phyloP scores from a whole-genome alignment of 768 basidiomycete species.

The Calocybe cyanea region DNA sequence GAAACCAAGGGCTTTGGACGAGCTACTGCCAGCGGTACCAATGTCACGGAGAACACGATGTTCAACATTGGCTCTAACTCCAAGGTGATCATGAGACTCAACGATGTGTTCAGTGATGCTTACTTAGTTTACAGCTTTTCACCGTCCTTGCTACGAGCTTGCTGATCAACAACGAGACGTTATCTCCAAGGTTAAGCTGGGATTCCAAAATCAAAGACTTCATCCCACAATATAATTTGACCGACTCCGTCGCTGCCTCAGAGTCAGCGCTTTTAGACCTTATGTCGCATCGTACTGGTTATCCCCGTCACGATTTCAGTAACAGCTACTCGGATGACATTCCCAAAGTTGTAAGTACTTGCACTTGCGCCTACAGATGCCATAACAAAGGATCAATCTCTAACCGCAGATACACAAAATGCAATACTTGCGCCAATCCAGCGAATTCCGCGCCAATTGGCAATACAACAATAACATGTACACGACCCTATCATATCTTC shows the following conservation, averaged over 20 bases:
- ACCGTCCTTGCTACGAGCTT: slow-evolving; percentile 22
- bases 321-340: slow-evolving; percentile 11
- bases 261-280: slow-evolving; percentile 19
- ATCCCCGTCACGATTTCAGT: slow-evolving; percentile 16
- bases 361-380: not conserved
- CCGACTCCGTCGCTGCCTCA: slow-evolving; percentile 18
- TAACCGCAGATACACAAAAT: slow-evolving; percentile 14
- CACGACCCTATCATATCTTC: slow-evolving; percentile 21
- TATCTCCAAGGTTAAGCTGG: slow-evolving; percentile 24
- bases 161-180: slow-evolving; percentile 22
- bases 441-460: slow-evolving; percentile 24
- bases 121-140: slow-evolving; percentile 17
- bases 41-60: slow-evolving; percentile 22
- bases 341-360: slow-evolving; percentile 7
- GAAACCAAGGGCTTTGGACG: slow-evolving; percentile 28
- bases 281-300: slow-evolving; percentile 20
- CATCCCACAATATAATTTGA: slow-evolving; percentile 22
- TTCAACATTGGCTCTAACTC: slow-evolving; percentile 29
- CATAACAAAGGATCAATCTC: no score
- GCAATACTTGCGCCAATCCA: slow-evolving; percentile 23
- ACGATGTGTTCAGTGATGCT: not conserved
- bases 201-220: slow-evolving; percentile 20
- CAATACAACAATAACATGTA: slow-evolving; percentile 31
- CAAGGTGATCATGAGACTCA: slow-evolving; percentile 14
- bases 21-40: slow-evolving; percentile 19